Evolutionary conservation across 768 basidiomycete species (phyloP).

Genomic region (Rhodotorula diobovata): DNA sequence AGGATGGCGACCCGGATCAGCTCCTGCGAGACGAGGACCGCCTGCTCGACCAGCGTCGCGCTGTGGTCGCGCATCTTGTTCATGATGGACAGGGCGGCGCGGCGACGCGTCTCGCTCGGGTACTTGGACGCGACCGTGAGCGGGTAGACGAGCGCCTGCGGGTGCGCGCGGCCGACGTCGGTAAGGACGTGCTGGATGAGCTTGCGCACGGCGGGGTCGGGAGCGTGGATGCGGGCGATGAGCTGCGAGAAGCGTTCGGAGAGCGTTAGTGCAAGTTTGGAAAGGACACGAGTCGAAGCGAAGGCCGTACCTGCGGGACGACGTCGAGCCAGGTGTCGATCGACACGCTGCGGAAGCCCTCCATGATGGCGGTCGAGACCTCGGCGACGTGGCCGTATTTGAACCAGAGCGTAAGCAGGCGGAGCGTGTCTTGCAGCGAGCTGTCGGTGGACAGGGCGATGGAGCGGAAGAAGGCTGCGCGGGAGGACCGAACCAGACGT

Average conservation of each 20-base stretch:
- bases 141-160: slow-evolving; percentile 88
- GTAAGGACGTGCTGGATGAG: slow-evolving; percentile 83
- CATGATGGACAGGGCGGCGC: slow-evolving; percentile 81
- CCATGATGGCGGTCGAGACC: slow-evolving; percentile 81
- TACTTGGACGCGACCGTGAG: slow-evolving; percentile 96
- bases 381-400: slow-evolving; percentile 87
- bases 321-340: slow-evolving; percentile 99
- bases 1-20: slow-evolving; percentile 94
- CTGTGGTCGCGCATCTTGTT: slow-evolving; percentile 90
- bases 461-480: slow-evolving; percentile 72
- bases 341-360: slow-evolving; percentile 79
- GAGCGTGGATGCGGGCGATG: slow-evolving; percentile 96
- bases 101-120: slow-evolving; percentile 71
- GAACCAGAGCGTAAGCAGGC: slow-evolving; percentile 94
- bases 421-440: slow-evolving; percentile 87
- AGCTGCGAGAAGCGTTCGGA: slow-evolving; percentile 57
- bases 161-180: slow-evolving; percentile 92
- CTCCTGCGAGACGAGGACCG: slow-evolving; percentile 82
- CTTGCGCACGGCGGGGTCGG: slow-evolving; percentile 73
- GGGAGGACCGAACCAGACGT: neutral
- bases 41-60: slow-evolving; percentile 78
- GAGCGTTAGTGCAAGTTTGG: neutral
- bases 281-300: neutral
- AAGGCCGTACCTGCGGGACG: slow-evolving; percentile 73
- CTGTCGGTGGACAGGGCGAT: slow-evolving; percentile 84